A percentile compares a stretch with the other conserved stretches of the same genome.
These are phyloP conservation scores for Trichosporon sp. DNA, from an alignment of 1,284 basidiomycete species.

Conservation along the genomic window DNA sequence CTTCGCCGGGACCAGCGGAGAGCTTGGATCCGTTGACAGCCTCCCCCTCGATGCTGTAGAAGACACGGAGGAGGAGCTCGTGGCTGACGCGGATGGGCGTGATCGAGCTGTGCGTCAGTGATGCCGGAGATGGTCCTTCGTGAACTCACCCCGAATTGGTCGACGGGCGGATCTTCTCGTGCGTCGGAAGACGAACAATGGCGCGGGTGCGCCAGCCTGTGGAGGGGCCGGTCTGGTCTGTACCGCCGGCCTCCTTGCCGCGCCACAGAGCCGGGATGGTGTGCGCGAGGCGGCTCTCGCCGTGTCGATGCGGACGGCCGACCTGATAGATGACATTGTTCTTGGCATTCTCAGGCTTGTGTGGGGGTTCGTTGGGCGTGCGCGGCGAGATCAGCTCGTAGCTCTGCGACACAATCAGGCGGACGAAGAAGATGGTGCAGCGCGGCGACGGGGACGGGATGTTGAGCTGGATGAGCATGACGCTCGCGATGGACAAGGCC, in stretches of 20 bases:
- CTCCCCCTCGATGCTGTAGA: conserved; percentile 54
- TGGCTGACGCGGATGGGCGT: conserved; percentile 54
- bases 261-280: conserved; percentile 46
- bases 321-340: conserved; percentile 49
- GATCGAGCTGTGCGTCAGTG: conserved; percentile 36
- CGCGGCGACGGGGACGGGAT: conserved; percentile 44
- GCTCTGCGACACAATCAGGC: conserved; percentile 47
- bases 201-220: conserved; percentile 45
- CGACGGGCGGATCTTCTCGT: conserved; percentile 53
- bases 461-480: conserved; percentile 43
- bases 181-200: conserved; percentile 50
- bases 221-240: conserved; percentile 13
- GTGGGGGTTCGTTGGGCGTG: conserved; percentile 45
- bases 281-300: conserved; percentile 40
- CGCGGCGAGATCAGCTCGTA: conserved; percentile 50
- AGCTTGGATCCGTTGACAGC: conserved; percentile 33
- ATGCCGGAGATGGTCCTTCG: too few relatives aligned
- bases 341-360: conserved; percentile 40
- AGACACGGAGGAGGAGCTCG: conserved; percentile 49
- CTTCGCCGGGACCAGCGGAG: conserved; percentile 47
- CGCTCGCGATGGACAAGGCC: conserved; percentile 51
- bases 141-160: conserved; percentile 50
- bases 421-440: conserved; percentile 52
- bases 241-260: conserved; percentile 41
- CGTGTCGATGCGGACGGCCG: conserved; percentile 40